Evolutionary conservation across 2,329 filamentous ascomycete species (phyloP).

Genomic region (Trichoderma simmonsii): DNA sequence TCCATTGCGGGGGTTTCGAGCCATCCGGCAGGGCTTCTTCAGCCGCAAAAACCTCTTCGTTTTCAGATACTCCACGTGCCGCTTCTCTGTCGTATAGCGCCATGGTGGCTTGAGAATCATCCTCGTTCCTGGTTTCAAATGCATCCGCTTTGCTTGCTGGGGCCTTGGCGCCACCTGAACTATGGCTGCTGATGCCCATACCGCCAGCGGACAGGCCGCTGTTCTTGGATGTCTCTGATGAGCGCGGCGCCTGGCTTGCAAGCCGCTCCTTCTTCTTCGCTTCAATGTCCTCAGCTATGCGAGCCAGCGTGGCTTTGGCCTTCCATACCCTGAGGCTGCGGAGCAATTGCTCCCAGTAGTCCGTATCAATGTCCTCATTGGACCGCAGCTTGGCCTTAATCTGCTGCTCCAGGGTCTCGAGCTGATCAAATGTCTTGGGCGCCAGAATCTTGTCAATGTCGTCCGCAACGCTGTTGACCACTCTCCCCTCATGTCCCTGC

Average conservation of each 20-base stretch:
- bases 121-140: constrained; percentile 52
- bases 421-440: constrained; percentile 80
- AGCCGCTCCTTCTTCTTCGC: constrained; percentile 65
- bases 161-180: constrained; percentile 4
- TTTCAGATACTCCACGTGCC: constrained; percentile 83
- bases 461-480: constrained; percentile 74
- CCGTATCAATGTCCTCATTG: constrained; percentile 88
- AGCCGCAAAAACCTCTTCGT: constrained; percentile 91
- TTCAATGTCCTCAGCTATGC: constrained; percentile 73
- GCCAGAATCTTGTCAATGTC: constrained; percentile 86
- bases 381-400: constrained; percentile 82
- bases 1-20: constrained; percentile 69
- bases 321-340: constrained; percentile 86
- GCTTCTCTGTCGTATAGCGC: constrained; percentile 90
- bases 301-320: constrained; percentile 78
- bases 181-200: neutral
- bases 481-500: constrained; percentile 63
- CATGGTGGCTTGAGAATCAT: constrained; percentile 83
- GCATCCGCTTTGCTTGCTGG: constrained; percentile 1
- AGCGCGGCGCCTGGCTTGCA: constrained; percentile 63
- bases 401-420: constrained; percentile 83
- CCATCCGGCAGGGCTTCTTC: constrained; percentile 69
- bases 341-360: constrained; percentile 95
- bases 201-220: neutral
- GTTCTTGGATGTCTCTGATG: constrained; percentile 44